phyloP scores from a whole-genome alignment of 1,284 basidiomycete genomes.

The Cryptococcus sp. region DNA sequence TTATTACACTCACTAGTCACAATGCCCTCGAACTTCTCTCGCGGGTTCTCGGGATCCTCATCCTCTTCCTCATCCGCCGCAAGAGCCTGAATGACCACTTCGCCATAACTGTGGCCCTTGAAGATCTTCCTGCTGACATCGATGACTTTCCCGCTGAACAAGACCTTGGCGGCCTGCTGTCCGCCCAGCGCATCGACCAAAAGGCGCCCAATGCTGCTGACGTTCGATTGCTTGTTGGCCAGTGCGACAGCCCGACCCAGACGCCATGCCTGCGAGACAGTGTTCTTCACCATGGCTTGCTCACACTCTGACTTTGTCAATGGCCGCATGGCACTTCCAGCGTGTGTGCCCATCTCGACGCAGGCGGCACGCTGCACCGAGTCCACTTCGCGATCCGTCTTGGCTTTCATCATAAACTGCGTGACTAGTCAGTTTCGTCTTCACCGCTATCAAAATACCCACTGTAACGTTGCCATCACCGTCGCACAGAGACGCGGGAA shows the following conservation, averaged over 20 bases:
- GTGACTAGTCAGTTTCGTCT: neutral
- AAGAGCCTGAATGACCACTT: conserved; percentile 57
- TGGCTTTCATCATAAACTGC: conserved; percentile 33
- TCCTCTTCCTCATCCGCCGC: conserved; percentile 58
- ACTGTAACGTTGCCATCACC: conserved; percentile 37
- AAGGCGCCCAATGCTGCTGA: conserved; percentile 33
- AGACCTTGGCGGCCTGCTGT: conserved; percentile 58
- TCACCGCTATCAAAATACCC: conserved; percentile 1
- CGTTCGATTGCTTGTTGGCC: conserved; percentile 53
- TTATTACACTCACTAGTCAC: conserved; percentile 26
- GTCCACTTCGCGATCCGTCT: conserved; percentile 30
- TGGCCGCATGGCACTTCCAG: conserved; percentile 27
- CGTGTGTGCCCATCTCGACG: conserved; percentile 42
- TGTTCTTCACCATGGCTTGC: conserved; percentile 51
- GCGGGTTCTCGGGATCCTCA: conserved; percentile 28
- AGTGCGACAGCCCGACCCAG: conserved; percentile 58
- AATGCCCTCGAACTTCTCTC: conserved; percentile 23
- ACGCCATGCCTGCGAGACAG: conserved; percentile 61
- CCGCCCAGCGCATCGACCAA: conserved; percentile 60
- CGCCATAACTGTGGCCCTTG: conserved; percentile 60
- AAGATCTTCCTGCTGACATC: conserved; percentile 58
- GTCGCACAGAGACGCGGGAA: conserved; percentile 29
- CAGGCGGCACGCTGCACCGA: conserved; percentile 29
- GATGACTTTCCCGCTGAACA: conserved; percentile 62
- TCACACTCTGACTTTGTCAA: conserved; percentile 18